phyloP scores from a whole-genome alignment of 2,329 filamentous ascomycete genomes.

The Cytospora leucostoma region DNA sequence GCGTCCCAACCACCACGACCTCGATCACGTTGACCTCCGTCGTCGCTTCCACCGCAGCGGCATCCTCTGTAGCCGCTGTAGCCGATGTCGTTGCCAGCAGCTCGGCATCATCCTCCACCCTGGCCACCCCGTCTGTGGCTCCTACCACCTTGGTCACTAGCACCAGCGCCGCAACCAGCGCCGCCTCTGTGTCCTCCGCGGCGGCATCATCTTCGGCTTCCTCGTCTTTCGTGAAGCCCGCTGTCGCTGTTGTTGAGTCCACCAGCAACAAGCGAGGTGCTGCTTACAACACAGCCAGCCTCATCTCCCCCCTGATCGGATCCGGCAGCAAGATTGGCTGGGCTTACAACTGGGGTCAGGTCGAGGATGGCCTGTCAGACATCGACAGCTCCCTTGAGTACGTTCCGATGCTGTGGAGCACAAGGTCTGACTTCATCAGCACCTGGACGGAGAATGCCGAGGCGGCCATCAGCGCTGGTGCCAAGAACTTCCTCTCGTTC shows the following conservation, averaged over 20 bases:
- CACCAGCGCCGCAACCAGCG: constrained; percentile 17
- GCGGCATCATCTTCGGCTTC: constrained; percentile 29
- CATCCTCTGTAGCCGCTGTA: too few relatives aligned
- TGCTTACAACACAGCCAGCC: constrained; percentile 62
- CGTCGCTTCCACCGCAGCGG: constrained; percentile 16
- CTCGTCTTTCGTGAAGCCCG: constrained; percentile 14
- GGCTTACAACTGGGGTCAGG: constrained; percentile 69
- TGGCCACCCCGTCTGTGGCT: constrained; percentile 21
- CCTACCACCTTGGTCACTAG: constrained; percentile 22
- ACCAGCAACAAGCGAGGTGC: constrained; percentile 62
- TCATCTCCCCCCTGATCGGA: constrained; percentile 53
- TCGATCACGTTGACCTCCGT: constrained; percentile 5
- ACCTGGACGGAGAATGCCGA: constrained; percentile 55
- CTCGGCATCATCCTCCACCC: neutral
- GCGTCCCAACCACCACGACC: neutral
- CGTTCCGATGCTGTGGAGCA: constrained; percentile 69
- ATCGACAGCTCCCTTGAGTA: constrained; percentile 48
- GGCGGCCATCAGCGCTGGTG: constrained; percentile 54
- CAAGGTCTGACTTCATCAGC: constrained; percentile 43
- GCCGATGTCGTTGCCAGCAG: too few relatives aligned
- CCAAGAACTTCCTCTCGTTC: constrained; percentile 63
- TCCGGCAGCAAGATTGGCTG: constrained; percentile 52
- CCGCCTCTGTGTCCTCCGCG: constrained; percentile 1
- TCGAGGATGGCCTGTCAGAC: constrained; percentile 43
- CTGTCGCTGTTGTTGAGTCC: constrained; percentile 7